Evolutionary conservation across 768 basidiomycete genomes (phyloP).

Genomic region (Chalciporus sphaerocephalus): DNA sequence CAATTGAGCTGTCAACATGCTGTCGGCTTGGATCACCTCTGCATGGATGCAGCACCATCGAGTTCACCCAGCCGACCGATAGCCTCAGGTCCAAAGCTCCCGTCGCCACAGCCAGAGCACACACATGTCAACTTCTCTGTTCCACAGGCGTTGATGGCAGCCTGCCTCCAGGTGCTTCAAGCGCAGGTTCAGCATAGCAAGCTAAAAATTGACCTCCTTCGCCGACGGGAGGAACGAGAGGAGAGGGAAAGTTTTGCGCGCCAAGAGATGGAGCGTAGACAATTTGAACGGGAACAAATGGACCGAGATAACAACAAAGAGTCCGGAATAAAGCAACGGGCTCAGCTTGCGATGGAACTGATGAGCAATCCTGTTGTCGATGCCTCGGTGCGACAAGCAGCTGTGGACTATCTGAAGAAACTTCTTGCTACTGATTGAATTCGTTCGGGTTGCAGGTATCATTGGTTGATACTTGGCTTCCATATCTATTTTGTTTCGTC

Average conservation of each 20-base stretch:
- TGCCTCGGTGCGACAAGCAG: constrained; percentile 58
- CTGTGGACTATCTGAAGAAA: constrained; percentile 68
- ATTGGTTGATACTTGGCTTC: neutral
- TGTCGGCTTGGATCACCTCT: constrained; percentile 12
- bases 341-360: constrained; percentile 63
- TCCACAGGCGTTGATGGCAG: constrained; percentile 52
- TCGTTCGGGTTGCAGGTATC: constrained; percentile 13
- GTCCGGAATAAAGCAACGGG: constrained; percentile 55
- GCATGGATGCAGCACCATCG: constrained; percentile 19
- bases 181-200: constrained; percentile 66
- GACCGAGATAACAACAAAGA: constrained; percentile 54
- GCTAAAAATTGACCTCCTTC: constrained; percentile 65
- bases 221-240: constrained; percentile 65
- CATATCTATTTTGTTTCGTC: neutral
- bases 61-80: constrained; percentile 15
- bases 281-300: constrained; percentile 52
- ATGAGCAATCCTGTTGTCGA: constrained; percentile 57
- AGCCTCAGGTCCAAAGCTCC: constrained; percentile 4
- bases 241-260: constrained; percentile 51
- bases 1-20: constrained; percentile 11
- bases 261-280: constrained; percentile 49
- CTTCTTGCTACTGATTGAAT: constrained; percentile 42
- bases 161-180: constrained; percentile 58
- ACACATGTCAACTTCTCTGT: constrained; percentile 47
- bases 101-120: constrained; percentile 34